Conservation (phyloP, 129 eudicot genomes). For the Sambucus nigra region DNA sequence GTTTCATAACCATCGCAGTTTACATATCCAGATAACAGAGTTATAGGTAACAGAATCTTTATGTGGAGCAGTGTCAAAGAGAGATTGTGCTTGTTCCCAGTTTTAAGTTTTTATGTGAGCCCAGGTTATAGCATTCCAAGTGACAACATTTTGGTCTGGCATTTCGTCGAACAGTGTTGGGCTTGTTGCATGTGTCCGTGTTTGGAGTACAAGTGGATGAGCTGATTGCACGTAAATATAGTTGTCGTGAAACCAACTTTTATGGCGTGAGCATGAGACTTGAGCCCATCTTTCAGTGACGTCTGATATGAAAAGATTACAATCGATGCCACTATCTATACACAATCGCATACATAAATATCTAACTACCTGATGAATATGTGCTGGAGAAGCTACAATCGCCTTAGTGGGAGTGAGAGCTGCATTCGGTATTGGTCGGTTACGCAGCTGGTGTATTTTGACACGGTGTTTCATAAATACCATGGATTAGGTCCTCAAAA, state of each 20-base stretch:
- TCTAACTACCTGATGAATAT: too few relatives aligned
- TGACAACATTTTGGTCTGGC: conserved; percentile 69
- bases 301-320: too few relatives aligned
- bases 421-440: too few relatives aligned
- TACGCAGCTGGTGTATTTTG: too few relatives aligned
- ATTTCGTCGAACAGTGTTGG: conserved; percentile 82
- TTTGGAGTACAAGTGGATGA: conserved; percentile 49
- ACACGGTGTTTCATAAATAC: too few relatives aligned
- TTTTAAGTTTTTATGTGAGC: conserved; percentile 46
- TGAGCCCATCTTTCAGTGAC: conserved; percentile 34
- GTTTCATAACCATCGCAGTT: conserved; percentile 41
- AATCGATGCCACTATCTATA: too few relatives aligned
- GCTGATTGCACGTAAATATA: conserved; percentile 40
- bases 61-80: conserved; percentile 48
- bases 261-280: conserved; percentile 30
- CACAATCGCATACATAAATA: too few relatives aligned
- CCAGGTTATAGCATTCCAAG: conserved; percentile 80
- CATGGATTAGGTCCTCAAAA: too few relatives aligned
- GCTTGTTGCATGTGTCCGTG: conserved; percentile 41
- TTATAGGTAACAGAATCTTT: conserved; percentile 79
- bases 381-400: too few relatives aligned
- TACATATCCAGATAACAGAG: conserved; percentile 59
- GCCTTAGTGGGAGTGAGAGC: too few relatives aligned
- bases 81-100: conserved; percentile 28
- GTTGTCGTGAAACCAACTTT: conserved; percentile 38